These are phyloP conservation scores for Globisporangium paroecandrum DNA, from an alignment of 352 stramenopile species.

Conservation along the genomic window DNA sequence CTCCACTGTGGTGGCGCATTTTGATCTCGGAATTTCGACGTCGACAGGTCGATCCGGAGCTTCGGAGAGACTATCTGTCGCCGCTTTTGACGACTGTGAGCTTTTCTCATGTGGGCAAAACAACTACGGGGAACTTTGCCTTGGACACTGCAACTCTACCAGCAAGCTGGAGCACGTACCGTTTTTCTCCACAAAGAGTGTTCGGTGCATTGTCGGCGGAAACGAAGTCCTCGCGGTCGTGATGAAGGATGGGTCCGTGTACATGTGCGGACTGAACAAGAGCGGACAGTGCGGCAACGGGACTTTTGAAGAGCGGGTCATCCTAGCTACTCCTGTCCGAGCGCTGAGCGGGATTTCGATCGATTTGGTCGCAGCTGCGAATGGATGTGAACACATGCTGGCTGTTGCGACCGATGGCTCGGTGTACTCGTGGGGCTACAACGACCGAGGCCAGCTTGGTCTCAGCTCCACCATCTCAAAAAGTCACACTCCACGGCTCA, in stretches of 20 bases:
- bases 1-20: neutral
- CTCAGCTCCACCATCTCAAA: conserved; percentile 85
- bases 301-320: conserved; percentile 83
- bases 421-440: conserved; percentile 87
- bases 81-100: conserved; percentile 78
- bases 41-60: neutral
- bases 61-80: conserved; percentile 14
- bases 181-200: conserved; percentile 77
- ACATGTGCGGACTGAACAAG: conserved; percentile 86
- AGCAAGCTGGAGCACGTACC: conserved; percentile 83
- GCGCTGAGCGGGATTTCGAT: conserved; percentile 60
- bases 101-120: conserved; percentile 88
- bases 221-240: conserved; percentile 86
- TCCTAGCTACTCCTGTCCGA: conserved; percentile 71
- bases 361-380: conserved; percentile 71
- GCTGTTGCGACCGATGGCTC: conserved; percentile 69
- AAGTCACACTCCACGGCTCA: conserved; percentile 76
- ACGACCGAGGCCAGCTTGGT: conserved; percentile 80
- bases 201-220: conserved; percentile 68
- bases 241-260: conserved; percentile 78
- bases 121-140: conserved; percentile 85
- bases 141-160: conserved; percentile 85
- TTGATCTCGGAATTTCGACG: neutral
- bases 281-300: conserved; percentile 86
- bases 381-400: conserved; percentile 87